Percentiles rank a stretch among this genome's conserved stretches.
phyloP scores from a whole-genome alignment of 768 basidiomycete genomes.

The Psilocybe sp. region DNA sequence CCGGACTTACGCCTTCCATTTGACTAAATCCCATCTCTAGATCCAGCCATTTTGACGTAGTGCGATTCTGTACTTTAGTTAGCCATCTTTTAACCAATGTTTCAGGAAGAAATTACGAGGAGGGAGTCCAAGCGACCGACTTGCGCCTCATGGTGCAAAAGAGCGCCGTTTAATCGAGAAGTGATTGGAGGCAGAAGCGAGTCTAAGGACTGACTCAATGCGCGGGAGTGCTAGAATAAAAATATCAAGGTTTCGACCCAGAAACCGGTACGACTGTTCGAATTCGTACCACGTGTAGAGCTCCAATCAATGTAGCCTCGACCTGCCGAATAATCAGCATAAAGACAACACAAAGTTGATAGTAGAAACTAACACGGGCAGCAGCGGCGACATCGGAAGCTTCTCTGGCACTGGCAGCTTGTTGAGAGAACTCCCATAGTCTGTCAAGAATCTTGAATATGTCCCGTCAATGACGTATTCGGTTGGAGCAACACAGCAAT shows the following conservation, averaged over 20 bases:
- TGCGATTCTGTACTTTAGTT: too few relatives aligned
- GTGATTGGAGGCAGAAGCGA: conserved; percentile 2
- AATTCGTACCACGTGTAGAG: neutral
- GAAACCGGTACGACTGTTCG: neutral
- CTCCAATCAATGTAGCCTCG: conserved; percentile 1
- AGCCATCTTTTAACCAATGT: too few relatives aligned
- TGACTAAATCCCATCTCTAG: too few relatives aligned
- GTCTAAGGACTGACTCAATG: conserved; percentile 2
- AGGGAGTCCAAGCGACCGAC: conserved; percentile 5
- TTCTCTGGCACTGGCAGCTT: too few relatives aligned
- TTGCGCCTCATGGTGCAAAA: conserved; percentile 7
- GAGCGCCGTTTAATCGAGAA: conserved; percentile 8
- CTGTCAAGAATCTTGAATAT: too few relatives aligned
- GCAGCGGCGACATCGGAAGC: neutral
- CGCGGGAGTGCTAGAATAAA: conserved; percentile 11
- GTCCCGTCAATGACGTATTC: too few relatives aligned
- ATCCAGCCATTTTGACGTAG: too few relatives aligned
- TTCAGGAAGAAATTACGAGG: conserved; percentile 3
- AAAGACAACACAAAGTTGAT: neutral
- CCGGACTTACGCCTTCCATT: too few relatives aligned
- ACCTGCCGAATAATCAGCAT: conserved; percentile 3
- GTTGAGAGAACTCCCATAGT: neutral
- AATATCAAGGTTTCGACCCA: neutral
- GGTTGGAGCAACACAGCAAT: too few relatives aligned
- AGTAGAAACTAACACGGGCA: neutral